Base-by-base conservation (phyloP, 208 protist species). In the Tritrichomonas foetus region DNA sequence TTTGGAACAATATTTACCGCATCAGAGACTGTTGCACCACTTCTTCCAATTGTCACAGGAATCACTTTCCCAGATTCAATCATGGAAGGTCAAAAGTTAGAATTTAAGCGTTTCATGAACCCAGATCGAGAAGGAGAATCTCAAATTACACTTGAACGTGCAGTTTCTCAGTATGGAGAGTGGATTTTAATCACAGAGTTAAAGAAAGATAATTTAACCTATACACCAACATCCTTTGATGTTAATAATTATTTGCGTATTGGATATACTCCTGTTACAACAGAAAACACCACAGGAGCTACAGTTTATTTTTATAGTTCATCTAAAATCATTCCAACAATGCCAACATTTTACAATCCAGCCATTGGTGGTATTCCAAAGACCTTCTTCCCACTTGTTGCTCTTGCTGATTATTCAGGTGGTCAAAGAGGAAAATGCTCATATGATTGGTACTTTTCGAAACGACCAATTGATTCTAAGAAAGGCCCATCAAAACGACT, bases 111-210 rank as follows among this genome's bases (percentile, higher is more conserved):
- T 5, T 44, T 89, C 14, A 57, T 89, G 1, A 57, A 20, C 57
- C 78, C 78, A 20, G 47, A 89, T 36, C 25, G 47, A 57, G 78
- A 89, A 57, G 78, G 78, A 89, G 39, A 89, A 11, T 89, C 78
- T 14, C 3, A 39, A 20, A 50, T 89, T 33, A 22, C 44, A 8
- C 33, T 89, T 14, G 78, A 89, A 20, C 0, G 27, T 0, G 33
- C 78, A 25, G 39, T 11, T 16, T 36, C 8, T 2, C 78, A 25
- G n/a, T 55, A 8, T 22, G 44, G 16, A 33, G 11, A 44, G 33
- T 89, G 78, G 78, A 27, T 39, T 27, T 16, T 39, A 11, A n/a
- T 50, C 0, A n/a, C 16, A 14, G 8, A 53, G 2, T 0, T 89
- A 20, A 20, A 53, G 33, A 22, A 20, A 57, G 36, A 53, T 1